Evolutionary conservation across 352 stramenopile species (phyloP), one percentile per base, ranked within the genome.

Genomic region (Blastocystis sp.): DNA sequence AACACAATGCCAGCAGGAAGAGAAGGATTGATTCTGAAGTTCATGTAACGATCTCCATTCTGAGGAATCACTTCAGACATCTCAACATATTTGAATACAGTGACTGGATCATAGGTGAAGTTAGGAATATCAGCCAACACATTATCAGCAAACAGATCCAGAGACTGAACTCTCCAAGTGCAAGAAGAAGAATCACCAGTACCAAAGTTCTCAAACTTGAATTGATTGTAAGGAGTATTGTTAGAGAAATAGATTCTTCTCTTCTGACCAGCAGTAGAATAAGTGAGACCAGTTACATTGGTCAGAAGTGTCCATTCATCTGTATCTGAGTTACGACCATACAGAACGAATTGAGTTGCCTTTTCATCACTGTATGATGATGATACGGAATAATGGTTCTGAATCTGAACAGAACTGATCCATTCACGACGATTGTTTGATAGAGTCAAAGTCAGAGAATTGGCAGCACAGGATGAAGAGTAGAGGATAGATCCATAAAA

Each of bases 361-460:
- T 37, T 29, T 21, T 56, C 6, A 4, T 29, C 37, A 12, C 16
- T 29, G 24, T 21, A 24, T 3, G 29, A 5, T 14, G 21, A n/a
- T 16, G 27, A 51, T 56, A 24, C 16, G 16, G 11, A 16, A 1
- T 14, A 49, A 19, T 24, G 29, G 11, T 19, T 77, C 37, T 21
- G 14, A 21, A 77, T 39, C 1, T 77, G 37, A 51, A 77, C 56
- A 4, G 65, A 77, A 12, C 21, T 57, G 27, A 77, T n/a, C 65
- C 65, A 77, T 56, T 77, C 65, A 12, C 65, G 65, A 77, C 65
- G 65, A 51, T 77, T 37, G 7, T 83, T 37, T 5, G 42, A n/a
- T 12, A 83, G 58, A 16, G 21, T 43, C 24, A 83, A 11, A 27
- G 5, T 27, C 4, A 29, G n/a, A 46, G 63, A 7, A 54, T 67